Evolutionary conservation across 2,329 filamentous ascomycete genomes (phyloP), one percentile per base, ranked within the genome.

Genomic region (Furcasterigmium furcatum): DNA sequence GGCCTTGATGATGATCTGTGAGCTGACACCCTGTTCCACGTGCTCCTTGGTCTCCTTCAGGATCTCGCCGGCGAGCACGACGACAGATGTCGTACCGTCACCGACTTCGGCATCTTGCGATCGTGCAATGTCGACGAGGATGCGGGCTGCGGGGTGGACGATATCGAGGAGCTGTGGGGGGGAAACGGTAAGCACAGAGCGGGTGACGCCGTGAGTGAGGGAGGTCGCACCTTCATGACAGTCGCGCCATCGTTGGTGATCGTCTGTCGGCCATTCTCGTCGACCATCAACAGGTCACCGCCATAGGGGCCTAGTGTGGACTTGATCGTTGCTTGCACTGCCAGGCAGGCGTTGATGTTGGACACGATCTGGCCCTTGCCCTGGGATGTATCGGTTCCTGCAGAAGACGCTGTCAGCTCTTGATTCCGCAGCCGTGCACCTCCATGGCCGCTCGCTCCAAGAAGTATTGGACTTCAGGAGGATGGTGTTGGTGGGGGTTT

Each of bases 171-270:
- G 87, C 89, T 94, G 60, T 34, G 10, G 20, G 45, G 29, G 10
- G 32, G 24, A 9, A 5, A 25, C 9, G 18, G 43, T 49, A 42
- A 52, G 49, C 34, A 7, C 18, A 3, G 29, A 4, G 41, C 18
- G 9, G 6, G n/a, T 12, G 8, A 35, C 21, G 34, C n/a, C n/a
- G n/a, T n/a, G 29, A 35, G 43, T 44, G 43, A 51, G 46, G 34
- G 21, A 29, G 13, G 32, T 19, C 40, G 57, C 67, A 90, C 88
- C 85, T 96, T 97, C 94, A 99, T 99, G 51, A 97, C 94, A 42
- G 94, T 99, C 41, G 94, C 94, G 63, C 94, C 94, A 74, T 99
- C 94, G 72, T 99, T 99, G 59, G 94, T 99, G 65, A 99, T 97
- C 45, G 94, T 99, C 74, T 96, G 91, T 68, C 74, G 85, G 67